Percentiles rank a stretch among this genome's conserved stretches.
Evolutionary conservation across 805 yeast genomes (phyloP).

Genomic region (Cyberlindnera subsufficiens): DNA sequence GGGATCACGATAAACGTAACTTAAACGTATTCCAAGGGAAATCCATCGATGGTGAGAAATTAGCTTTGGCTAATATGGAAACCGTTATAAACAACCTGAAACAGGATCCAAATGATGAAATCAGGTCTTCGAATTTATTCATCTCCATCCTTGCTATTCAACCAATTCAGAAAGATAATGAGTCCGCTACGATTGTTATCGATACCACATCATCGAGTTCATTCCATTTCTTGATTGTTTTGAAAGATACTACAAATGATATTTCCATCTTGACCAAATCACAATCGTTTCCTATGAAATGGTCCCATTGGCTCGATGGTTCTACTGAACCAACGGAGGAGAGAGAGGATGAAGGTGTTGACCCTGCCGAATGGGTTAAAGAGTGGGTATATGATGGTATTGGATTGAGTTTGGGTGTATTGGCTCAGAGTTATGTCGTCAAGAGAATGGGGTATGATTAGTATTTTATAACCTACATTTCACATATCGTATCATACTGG

Average conservation of each 20-base stretch:
- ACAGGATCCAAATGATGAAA: conserved; percentile 16
- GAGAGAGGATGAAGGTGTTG: conserved; percentile 44
- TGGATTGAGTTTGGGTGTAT: conserved; percentile 71
- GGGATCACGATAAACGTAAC: conserved; percentile 28
- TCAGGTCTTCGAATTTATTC: conserved; percentile 51
- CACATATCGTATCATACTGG: not conserved
- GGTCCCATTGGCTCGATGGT: conserved; percentile 86
- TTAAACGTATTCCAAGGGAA: conserved; percentile 75
- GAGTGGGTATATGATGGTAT: conserved; percentile 80
- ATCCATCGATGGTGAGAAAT: conserved; percentile 77
- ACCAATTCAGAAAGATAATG: conserved; percentile 23
- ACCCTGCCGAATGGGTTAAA: conserved; percentile 77
- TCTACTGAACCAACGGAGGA: conserved; percentile 17
- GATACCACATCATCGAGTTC: conserved; percentile 38
- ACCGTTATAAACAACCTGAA: conserved; percentile 48
- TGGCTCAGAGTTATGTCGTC: conserved; percentile 87
- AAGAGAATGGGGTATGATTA: conserved; percentile 61
- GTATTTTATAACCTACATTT: not conserved
- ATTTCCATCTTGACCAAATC: conserved; percentile 72
- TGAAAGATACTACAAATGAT: conserved; percentile 75
- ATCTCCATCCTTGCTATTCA: conserved; percentile 62
- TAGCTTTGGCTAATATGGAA: conserved; percentile 83
- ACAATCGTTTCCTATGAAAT: conserved; percentile 82
- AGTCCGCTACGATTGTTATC: conserved; percentile 29
- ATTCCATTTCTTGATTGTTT: conserved; percentile 69